phyloP scores from a whole-genome alignment of 805 yeast genomes.

The Starmerella kuoi region DNA sequence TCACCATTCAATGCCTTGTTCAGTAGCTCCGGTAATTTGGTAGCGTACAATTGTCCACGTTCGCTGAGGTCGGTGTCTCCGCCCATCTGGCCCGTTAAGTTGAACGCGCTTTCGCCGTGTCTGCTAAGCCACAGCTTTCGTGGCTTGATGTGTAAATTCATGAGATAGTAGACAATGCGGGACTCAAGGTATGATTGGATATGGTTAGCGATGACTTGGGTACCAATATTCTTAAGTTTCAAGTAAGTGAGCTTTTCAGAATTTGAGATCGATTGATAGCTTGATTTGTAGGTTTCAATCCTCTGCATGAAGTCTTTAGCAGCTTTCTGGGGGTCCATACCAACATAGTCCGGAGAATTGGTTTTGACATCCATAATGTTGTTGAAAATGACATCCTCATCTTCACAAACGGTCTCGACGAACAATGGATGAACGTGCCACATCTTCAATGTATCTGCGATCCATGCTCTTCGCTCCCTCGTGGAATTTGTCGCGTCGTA shows the following conservation, averaged over 20 bases:
- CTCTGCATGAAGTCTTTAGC: slow-evolving; percentile 58
- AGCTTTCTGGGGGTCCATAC: slow-evolving; percentile 59
- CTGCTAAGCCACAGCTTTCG: slow-evolving; percentile 86
- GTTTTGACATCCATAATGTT: slow-evolving; percentile 80
- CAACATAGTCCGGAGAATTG: slow-evolving; percentile 68
- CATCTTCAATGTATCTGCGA: slow-evolving; percentile 31
- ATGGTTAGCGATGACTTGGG: slow-evolving; percentile 76
- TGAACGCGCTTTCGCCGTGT: slow-evolving; percentile 90
- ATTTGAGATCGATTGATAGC: slow-evolving; percentile 58
- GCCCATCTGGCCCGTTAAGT: slow-evolving; percentile 88
- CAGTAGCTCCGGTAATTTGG: slow-evolving; percentile 66
- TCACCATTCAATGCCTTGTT: slow-evolving; percentile 38
- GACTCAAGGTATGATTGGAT: slow-evolving; percentile 83
- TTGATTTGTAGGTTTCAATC: slow-evolving; percentile 59
- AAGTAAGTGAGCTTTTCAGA: slow-evolving; percentile 57
- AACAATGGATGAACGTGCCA: slow-evolving; percentile 76
- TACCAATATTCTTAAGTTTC: slow-evolving; percentile 74
- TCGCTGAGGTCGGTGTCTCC: slow-evolving; percentile 82
- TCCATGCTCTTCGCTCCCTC: slow-evolving; percentile 51
- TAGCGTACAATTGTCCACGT: slow-evolving; percentile 74
- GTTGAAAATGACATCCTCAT: slow-evolving; percentile 59
- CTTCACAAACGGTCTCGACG: slow-evolving; percentile 84
- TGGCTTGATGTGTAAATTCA: slow-evolving; percentile 90
- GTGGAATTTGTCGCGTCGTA: slow-evolving; percentile 91
- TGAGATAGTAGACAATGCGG: slow-evolving; percentile 85